Conservation (phyloP, 768 basidiomycete species). For the Russula earlei region DNA sequence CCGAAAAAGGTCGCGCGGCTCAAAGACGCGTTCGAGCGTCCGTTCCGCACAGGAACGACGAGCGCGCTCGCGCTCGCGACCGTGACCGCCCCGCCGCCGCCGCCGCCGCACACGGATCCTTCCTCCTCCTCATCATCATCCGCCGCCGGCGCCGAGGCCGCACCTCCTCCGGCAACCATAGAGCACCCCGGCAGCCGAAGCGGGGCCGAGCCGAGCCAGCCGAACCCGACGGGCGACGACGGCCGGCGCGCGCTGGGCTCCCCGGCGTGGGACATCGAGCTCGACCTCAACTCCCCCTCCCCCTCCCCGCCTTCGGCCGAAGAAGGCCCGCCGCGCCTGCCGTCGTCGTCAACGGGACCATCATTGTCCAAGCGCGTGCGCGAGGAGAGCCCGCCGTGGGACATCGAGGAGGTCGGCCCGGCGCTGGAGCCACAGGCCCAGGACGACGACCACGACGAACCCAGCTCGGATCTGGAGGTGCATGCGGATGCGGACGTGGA, state of each 20-base stretch:
- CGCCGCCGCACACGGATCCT: too few species aligned
- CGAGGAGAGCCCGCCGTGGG: constrained; percentile 14
- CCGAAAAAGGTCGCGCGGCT: constrained; percentile 89
- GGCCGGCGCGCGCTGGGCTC: constrained; percentile 19
- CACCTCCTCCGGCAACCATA: not conserved
- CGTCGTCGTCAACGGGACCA: not conserved
- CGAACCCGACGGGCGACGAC: not conserved
- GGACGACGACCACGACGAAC: too few species aligned
- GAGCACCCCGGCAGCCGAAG: not conserved
- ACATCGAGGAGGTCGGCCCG: constrained; percentile 8
- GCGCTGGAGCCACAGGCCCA: not conserved
- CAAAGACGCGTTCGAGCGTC: constrained; percentile 84
- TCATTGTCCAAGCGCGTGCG: constrained; percentile 4
- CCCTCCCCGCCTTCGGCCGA: not conserved
- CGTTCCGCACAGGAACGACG: constrained; percentile 65
- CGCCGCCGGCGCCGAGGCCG: too few species aligned
- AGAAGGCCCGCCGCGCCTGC: not conserved
- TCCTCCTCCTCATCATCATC: constrained; percentile 1
- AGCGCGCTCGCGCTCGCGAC: constrained; percentile 26
- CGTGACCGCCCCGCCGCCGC: too few species aligned
- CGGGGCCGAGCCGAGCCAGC: not conserved
- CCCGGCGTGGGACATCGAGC: constrained; percentile 68
- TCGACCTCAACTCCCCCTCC: constrained; percentile 33
- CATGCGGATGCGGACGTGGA: constrained; percentile 6
- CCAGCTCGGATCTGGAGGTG: not conserved